Evolutionary conservation across 2,329 filamentous ascomycete species (phyloP).

Genomic region (Plenodomus tracheiphilus): DNA sequence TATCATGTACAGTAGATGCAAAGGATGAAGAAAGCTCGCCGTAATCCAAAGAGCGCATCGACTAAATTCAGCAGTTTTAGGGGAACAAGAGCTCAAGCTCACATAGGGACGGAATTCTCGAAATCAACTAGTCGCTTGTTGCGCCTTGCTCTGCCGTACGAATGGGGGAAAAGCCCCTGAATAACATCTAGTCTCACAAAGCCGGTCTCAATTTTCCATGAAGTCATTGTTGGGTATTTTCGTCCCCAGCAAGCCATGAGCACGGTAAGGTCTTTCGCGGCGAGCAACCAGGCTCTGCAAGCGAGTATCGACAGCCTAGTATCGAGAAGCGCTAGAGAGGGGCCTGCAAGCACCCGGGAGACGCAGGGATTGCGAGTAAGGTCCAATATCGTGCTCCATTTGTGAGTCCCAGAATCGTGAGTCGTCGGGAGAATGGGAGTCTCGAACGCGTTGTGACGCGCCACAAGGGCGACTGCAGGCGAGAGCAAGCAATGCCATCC

Average conservation of each 20-base stretch:
- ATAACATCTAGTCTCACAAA: not conserved
- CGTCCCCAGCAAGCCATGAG: conserved; percentile 12
- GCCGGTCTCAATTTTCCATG: conserved; percentile 5
- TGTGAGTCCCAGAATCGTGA: not conserved
- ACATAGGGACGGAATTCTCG: conserved; percentile 1
- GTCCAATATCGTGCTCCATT: conserved; percentile 1
- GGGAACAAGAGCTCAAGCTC: conserved; percentile 3
- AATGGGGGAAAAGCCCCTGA: conserved; percentile 2
- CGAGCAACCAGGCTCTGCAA: conserved; percentile 17
- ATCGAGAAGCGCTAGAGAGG: conserved; percentile 8
- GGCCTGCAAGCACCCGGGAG: conserved; percentile 4
- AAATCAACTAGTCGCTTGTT: conserved; percentile 7
- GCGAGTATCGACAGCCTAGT: conserved; percentile 18
- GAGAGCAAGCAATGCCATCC: conserved; percentile 1
- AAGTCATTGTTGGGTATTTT: conserved; percentile 13
- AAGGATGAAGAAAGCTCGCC: no score
- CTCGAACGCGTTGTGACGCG: not conserved
- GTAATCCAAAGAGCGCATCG: not conserved
- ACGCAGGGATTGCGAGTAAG: not conserved
- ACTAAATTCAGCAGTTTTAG: conserved; percentile 7
- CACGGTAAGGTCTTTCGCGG: conserved; percentile 8
- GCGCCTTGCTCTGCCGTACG: conserved; percentile 5
- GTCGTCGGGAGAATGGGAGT: not conserved
- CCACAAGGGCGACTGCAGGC: conserved; percentile 4
- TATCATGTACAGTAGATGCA: no score